Conservation (phyloP, 2,329 filamentous ascomycete species). For the Herpotrichia juniperi region DNA sequence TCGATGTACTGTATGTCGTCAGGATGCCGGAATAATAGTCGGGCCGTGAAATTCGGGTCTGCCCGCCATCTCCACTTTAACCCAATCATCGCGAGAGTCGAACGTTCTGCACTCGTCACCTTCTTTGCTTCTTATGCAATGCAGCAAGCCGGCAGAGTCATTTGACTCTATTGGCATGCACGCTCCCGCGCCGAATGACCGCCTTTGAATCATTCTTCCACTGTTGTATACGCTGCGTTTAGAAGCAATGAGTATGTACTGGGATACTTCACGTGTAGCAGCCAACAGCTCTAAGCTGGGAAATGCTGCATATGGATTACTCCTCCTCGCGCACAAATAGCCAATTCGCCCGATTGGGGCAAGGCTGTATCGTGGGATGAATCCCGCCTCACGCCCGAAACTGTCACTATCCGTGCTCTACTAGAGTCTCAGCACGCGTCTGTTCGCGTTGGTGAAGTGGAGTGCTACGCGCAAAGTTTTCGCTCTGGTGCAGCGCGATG, state of each 20-base stretch:
- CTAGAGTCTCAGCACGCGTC: conserved; percentile 41
- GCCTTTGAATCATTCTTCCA: conserved; percentile 7
- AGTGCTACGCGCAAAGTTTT: conserved; percentile 31
- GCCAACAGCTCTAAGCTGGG: neutral
- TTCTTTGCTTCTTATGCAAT: conserved; percentile 11
- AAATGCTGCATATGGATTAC: neutral
- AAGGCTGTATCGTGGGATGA: neutral
- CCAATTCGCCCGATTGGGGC: neutral
- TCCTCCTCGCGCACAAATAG: neutral
- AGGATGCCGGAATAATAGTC: too few relatives aligned
- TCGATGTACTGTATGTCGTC: too few relatives aligned
- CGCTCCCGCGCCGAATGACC: conserved; percentile 8
- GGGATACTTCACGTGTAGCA: neutral
- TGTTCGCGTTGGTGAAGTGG: conserved; percentile 21
- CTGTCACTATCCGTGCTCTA: conserved; percentile 23
- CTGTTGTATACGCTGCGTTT: neutral
- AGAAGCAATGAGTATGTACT: too few relatives aligned
- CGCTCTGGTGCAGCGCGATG: conserved; percentile 18
- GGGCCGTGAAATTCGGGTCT: too few relatives aligned
- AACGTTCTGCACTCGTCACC: conserved; percentile 28
- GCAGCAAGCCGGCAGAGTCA: conserved; percentile 21
- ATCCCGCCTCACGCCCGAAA: conserved; percentile 15
- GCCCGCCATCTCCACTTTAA: too few relatives aligned
- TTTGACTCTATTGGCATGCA: conserved; percentile 13
- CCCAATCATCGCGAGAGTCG: conserved; percentile 36